Conservation (phyloP, 2,329 filamentous ascomycete species). For the Chaetomiaceae sp. region DNA sequence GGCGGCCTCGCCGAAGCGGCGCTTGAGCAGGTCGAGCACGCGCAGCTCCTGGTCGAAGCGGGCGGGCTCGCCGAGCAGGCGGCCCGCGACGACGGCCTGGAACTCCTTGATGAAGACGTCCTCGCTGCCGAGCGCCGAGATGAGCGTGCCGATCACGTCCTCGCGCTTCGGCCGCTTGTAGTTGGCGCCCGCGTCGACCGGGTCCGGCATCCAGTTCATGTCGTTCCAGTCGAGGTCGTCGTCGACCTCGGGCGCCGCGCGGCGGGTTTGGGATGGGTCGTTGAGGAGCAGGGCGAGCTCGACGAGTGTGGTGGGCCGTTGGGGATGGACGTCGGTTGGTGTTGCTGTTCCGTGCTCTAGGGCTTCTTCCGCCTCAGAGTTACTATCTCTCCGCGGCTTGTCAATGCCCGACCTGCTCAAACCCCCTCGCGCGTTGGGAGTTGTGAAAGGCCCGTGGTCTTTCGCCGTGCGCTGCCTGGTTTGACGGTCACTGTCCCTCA, state of each 20-base stretch:
- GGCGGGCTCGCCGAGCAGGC: constrained; percentile 58
- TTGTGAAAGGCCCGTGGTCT: constrained; percentile 9
- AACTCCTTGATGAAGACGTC: constrained; percentile 94
- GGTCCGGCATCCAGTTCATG: constrained; percentile 88
- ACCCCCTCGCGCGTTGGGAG: constrained; percentile 9
- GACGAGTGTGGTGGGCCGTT: constrained; percentile 43
- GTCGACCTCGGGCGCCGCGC: constrained; percentile 40
- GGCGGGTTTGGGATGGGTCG: constrained; percentile 50
- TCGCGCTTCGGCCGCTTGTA: constrained; percentile 84
- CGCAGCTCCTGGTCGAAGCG: constrained; percentile 71
- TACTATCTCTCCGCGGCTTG: constrained; percentile 6
- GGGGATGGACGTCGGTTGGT: not conserved
- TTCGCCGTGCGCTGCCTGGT: not conserved
- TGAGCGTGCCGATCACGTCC: constrained; percentile 83
- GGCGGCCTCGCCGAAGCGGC: constrained; percentile 76
- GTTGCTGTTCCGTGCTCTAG: not conserved
- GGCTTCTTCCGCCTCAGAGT: not conserved
- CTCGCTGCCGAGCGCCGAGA: constrained; percentile 80
- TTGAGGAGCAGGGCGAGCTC: constrained; percentile 64
- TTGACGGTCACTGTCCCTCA: not conserved
- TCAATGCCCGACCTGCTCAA: constrained; percentile 1
- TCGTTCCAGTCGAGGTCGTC: constrained; percentile 84
- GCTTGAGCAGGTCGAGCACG: constrained; percentile 80
- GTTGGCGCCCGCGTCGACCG: constrained; percentile 85
- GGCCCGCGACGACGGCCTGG: constrained; percentile 79